Evolutionary conservation across 2,329 filamentous ascomycete species (phyloP).

Genomic region (Ophidiomyces ophidiicola): DNA sequence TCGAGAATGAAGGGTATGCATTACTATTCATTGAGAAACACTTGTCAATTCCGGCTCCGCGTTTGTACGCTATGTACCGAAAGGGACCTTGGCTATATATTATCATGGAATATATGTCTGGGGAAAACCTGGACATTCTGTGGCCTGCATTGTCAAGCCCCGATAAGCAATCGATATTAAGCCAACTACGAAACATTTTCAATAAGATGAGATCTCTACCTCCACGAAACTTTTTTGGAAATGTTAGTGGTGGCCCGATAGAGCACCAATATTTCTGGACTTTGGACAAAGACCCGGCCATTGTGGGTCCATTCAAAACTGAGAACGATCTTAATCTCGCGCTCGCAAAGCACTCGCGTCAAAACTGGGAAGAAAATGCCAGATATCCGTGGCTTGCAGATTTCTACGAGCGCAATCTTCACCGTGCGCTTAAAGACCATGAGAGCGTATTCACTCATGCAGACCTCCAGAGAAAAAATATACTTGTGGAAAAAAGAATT

Average conservation of each 20-base stretch:
- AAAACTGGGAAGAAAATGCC: constrained; percentile 11
- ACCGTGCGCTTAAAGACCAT: constrained; percentile 18
- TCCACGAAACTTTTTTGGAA: constrained; percentile 20
- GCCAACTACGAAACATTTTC: constrained; percentile 16
- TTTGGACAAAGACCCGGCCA: constrained; percentile 15
- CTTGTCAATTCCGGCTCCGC: constrained; percentile 21
- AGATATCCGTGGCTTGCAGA: constrained; percentile 17
- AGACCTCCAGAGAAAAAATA: constrained; percentile 24
- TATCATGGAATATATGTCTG: constrained; percentile 8
- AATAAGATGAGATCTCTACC: constrained; percentile 19
- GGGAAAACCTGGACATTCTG: constrained; percentile 7
- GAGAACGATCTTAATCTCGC: constrained; percentile 21
- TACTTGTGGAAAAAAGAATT: constrained; percentile 17
- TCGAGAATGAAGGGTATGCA: constrained; percentile 23
- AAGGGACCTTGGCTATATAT: constrained; percentile 3
- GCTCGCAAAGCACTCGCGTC: constrained; percentile 19
- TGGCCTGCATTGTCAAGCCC: constrained; percentile 15
- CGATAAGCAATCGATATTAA: constrained; percentile 14
- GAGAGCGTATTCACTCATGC: constrained; percentile 22
- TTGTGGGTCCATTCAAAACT: constrained; percentile 22
- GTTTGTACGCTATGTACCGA: constrained; percentile 10
- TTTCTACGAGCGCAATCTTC: constrained; percentile 20
- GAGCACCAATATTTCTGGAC: constrained; percentile 22
- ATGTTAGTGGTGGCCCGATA: constrained; percentile 18
- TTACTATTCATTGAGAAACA: constrained; percentile 22